Base-by-base conservation (phyloP, 768 basidiomycete genomes). In the Clathrus columnatus region DNA sequence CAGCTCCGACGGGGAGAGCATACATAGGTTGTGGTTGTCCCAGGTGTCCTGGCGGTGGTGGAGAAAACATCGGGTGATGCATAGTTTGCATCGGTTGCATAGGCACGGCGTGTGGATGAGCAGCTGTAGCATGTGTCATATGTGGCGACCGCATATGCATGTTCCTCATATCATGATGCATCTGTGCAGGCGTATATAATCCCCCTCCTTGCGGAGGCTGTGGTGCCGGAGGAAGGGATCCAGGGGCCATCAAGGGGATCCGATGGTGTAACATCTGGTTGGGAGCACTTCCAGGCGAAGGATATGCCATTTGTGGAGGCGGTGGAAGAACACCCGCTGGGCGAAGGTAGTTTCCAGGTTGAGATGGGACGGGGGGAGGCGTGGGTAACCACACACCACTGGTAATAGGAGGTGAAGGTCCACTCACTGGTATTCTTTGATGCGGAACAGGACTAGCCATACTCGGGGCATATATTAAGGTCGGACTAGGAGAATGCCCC, bases 181-280 rank as follows among this genome's bases (percentile, higher is more conserved):
- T 55, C 26, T n/a, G 54, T 17, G 46, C 45, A 14, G 17, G 45
- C 14, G 21, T 26, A 45, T 55, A 55, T 47, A 55, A 18, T 11
- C 85, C 87, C 32, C 76, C 69, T 5, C 73, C 75, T 66, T 87
- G 88, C 78, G 87, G 82, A 16, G 74, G 65, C 6, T 62, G 69
- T 21, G 72, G 70, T n/a, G 48, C 64, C 3, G 80, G 76, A 65
- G 78, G 78, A 29, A 78, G 69, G 71, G 86, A 75, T n/a, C 77
- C 78, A n/a, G 87, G 87, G 64, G 85, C 88, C 69, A 88, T 78
- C 66, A 85, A 69, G 14, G 78, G 68, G 69, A 85, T 70, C 50
- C 71, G 75, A 23, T 80, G 81, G 20, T 76, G 76, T 49, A 81
- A 70, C 27, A 62, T 65, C 29, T 66, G 71, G 5, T 63, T 64